Evolutionary conservation across 306 rosid species (phyloP), one percentile per base, ranked within the genome.

Genomic region (Arachis stenosperma): DNA sequence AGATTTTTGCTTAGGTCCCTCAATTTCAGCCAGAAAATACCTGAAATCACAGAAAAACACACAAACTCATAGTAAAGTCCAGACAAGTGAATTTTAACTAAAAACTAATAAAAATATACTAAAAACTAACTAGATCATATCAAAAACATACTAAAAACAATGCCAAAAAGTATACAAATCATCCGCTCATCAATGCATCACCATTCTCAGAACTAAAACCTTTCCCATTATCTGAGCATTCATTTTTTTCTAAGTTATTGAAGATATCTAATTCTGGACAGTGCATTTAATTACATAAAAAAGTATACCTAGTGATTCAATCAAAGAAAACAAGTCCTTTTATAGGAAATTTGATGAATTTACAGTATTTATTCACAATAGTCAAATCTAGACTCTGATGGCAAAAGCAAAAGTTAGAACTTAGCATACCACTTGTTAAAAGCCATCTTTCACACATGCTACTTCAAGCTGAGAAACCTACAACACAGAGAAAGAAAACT

Each of bases 391-490:
- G 29, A 71, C 5, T 40, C 33, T 47, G 55, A 67, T 11, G 27
- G 42, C 56, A 68, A 60, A 7, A 64, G 54, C 47, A 71, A 59
- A 57, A 46, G 73, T 15, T 37, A 33, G 13, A 44, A 72, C 55
- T 63, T 61, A 68, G 69, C 87, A 69, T 81, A 86, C 90, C 87
- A 78, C 55, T 59, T 72, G 81, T 59, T 78, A 86, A 81, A 83
- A 76, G 43, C 78, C 81, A 67, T 81, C 87, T 70, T 78, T 81
- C 37, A 81, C 73, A 30, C 74, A 60, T 30, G 58, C 65, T 68
- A 71, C 84, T 75, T 84, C 86, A 33, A 70, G 65, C 36, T 72
- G 90, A 79, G 76, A 70, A 72, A 61, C 81, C 84, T 86, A 71
- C 61, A 63, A 66, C 72, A 74, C 44, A 68, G 48, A 80, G 48